Evolutionary conservation across 495 filamentous ascomycete species (phyloP), one percentile per base, ranked within the genome.

Genomic region (Hyaloscypha bicolor): DNA sequence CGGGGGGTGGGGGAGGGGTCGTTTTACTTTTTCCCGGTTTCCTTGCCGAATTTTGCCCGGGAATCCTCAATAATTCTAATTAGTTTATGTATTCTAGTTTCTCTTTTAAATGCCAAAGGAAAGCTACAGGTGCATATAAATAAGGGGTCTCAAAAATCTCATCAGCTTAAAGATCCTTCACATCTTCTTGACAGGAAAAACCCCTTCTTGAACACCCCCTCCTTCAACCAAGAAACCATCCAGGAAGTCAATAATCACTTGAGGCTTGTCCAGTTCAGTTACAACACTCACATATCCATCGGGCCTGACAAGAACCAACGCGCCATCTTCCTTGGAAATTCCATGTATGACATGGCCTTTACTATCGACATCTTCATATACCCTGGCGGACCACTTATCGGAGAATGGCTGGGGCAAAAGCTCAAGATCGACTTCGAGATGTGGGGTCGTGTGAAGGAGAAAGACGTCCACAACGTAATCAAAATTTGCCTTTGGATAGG

Each of bases 231-330:
- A 57, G 22, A 57, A 57, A 31, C 55, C 22, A 57, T 57, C 55
- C 55, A 57, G 55, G 55, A 57, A 57, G 22, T 57, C 55, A 57
- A 57, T 21, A 57, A 57, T 57, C 55, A 57, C 55, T 57, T 57
- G 55, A 57, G 55, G 55, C 22, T 57, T 22, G 55, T 57, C 55
- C 55, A 57, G 55, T 57, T 4, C 55, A 30, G 55, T 29, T 57
- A 29, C 55, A 57, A 29, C 55, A 57, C 55, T 57, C 22, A 92
- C 83, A 79, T 91, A 90, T 70, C 87, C 87, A 79, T 91, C 90
- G 4, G 89, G 88, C 65, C 90, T 82, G 52, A 88, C 87, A 45
- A 91, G 83, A 11, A 88, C 83, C 33, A 91, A 78, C 69, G 81
- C 88, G 22, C 89, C 90, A 67, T 77, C 79, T 22, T n/a, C 31